Base-by-base conservation (phyloP, 495 filamentous ascomycete genomes). In the Penicillium soppii region DNA sequence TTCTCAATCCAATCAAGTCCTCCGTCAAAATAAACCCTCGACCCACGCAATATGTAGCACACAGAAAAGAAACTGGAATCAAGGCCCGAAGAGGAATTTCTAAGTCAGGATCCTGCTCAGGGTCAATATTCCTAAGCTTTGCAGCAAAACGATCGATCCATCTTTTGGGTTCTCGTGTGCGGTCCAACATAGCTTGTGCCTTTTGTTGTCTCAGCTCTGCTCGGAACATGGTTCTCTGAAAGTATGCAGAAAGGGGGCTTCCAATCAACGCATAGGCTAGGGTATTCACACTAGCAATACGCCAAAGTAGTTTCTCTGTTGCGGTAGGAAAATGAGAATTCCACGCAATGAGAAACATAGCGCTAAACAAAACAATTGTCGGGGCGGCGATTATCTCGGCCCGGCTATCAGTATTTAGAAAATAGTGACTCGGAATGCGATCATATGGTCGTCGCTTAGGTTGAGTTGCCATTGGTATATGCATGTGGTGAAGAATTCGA, bases 321-420 rank as follows among this genome's bases (percentile, higher is more conserved):
- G 35, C 7, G 0, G 68, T 49, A 0, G 62, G 54, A 39, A 71
- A 73, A 0, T 37, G 12, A 12, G 42, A 61, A 32, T 63, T 53
- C 68, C 68, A 73, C 0, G 53, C 60, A n/a, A 61, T 22, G 32
- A 71, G 22, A 29, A 66, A 68, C 13, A 70, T 49, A n/a, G 45
- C 54, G 10, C 50, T 42, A 25, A 65, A 67, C 2, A 59, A 10
- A 0, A 67, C 10, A 0, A 56, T 39, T 5, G 25, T 40, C 1
- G 61, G 54, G 5, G 53, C 37, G 13, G 25, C 33, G 21, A 69
- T 45, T 2, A 41, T 15, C 26, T 57, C 56, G 2, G 53, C 57
- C 7, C 25, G 7, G 7, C 8, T 27, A 27, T 61, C 56, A 3
- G 41, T 30, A 3, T 19, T 17, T n/a, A 32, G 38, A 42, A 60